Evolutionary conservation across 768 basidiomycete species (phyloP), one percentile per base, ranked within the genome.

Genomic region (Leucocoprinus birnbaumii): DNA sequence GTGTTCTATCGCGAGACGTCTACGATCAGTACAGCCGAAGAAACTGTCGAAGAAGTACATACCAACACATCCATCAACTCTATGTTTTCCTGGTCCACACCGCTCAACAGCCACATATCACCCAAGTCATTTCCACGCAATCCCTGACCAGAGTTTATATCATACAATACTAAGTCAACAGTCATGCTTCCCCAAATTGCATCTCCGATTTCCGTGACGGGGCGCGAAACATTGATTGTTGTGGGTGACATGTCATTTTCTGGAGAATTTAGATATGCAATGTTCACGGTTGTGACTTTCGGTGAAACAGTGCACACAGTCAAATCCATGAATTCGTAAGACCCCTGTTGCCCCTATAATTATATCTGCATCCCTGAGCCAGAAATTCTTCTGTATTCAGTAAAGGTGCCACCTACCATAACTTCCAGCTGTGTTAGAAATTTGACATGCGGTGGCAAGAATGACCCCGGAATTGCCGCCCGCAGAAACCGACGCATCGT

Each of bases 371-470:
- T n/a, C n/a, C n/a, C n/a, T n/a, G n/a, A n/a, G n/a, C n/a, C n/a
- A n/a, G n/a, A n/a, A n/a, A n/a, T n/a, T n/a, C n/a, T n/a, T n/a
- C n/a, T n/a, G n/a, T n/a, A n/a, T n/a, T n/a, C n/a, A n/a, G n/a
- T n/a, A n/a, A n/a, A n/a, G n/a, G n/a, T n/a, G n/a, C n/a, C n/a
- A n/a, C n/a, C n/a, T n/a, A n/a, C n/a, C n/a, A n/a, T n/a, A n/a
- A n/a, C n/a, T n/a, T n/a, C n/a, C n/a, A n/a, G n/a, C n/a, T 21
- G 51, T 44, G 40, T 53, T 45, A 8, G 51, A 31, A 19, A 53
- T n/a, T 11, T 11, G 51, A 21, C 42, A 53, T 34, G 13, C 16
- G 3, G 21, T 31, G 16, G 41, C 31, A 6, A 53, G 25, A 44
- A 53, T 27, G 16, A 14, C 19, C 14, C 51, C 51, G n/a, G 19